Base-by-base conservation (phyloP, 371 early-diverging fungal genomes). In the Circinella umbellata region DNA sequence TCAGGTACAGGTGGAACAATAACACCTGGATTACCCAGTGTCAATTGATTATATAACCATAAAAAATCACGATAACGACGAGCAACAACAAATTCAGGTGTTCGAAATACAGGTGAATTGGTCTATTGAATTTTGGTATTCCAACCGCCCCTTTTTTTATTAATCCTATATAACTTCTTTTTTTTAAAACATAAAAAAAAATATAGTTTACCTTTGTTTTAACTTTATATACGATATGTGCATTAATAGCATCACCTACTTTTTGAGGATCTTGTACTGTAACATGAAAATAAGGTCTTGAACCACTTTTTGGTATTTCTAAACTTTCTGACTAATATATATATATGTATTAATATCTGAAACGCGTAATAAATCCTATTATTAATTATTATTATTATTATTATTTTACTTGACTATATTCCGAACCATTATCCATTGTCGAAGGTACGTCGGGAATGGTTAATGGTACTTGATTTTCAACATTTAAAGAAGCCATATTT, bases 1-100 rank as follows among this genome's bases (percentile, higher is more conserved):
- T 95, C 97, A 13, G 98, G 98, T 4, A 95, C 89, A 17, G 97
- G 95, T 27, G 97, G 97, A 5, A 97, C 92, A 70, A 98, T 93
- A 4, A 95, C 89, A 20, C 98, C 98, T 0, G 96, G 95, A 65
- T 96, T 91, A 35, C 88, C 86, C 0, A 82, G 73, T 0, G 89
- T 87, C 20, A 98, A 89, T 76, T 94, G 95, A 69, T 91, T 89
- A 73, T 92, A 93, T 36, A 98, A 90, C 98, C 98, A 97, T 66
- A 95, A 80, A 80, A 98, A 98, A 79, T 98, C 98, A 14, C 93
- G 83, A 77, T 94, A 98, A 18, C 98, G 80, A 67, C 98, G 87
- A 15, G 89, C 89, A 36, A 97, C 98, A 15, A 88, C 81, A 73
- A 93, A 90, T 39, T 95, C 94, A 18, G 82, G 73, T 47, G 90